Percentiles rank a stretch among this genome's conserved stretches.
These are phyloP conservation scores for Oehlia diaphana DNA, from an alignment of 192 early-diverging fungal genomes.

Conservation along the genomic window DNA sequence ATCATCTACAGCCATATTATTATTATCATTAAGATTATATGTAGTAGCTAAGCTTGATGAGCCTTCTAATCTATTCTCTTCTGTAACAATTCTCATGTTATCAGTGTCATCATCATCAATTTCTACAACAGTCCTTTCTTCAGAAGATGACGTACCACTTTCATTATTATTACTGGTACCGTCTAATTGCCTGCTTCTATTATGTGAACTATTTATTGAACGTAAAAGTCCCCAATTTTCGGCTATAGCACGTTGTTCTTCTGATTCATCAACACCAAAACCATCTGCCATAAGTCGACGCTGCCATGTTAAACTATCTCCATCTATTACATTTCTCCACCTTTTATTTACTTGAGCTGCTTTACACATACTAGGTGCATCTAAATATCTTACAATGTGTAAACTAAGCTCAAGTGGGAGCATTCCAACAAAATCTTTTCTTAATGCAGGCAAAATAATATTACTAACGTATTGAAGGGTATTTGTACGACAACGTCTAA, in stretches of 20 bases:
- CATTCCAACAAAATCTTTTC: constrained; percentile 84
- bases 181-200: constrained; percentile 6
- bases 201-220: constrained; percentile 17
- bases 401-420: constrained; percentile 71
- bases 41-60: not conserved
- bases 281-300: constrained; percentile 46
- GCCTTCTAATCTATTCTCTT: not conserved
- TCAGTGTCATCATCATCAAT: constrained; percentile 12
- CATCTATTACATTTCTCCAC: constrained; percentile 81
- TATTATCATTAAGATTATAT: constrained; percentile 7
- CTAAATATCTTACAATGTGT: constrained; percentile 83
- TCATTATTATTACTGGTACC: constrained; percentile 9
- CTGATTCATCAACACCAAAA: constrained; percentile 41
- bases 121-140: constrained; percentile 25
- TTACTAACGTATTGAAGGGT: constrained; percentile 91
- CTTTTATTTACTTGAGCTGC: constrained; percentile 77
- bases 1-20: constrained; percentile 15
- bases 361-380: constrained; percentile 73
- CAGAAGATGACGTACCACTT: constrained; percentile 24
- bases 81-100: constrained; percentile 12
- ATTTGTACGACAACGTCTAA: constrained; percentile 76
- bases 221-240: constrained; percentile 38
- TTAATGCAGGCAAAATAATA: constrained; percentile 85
- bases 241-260: constrained; percentile 38
- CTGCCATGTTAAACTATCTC: constrained; percentile 57